Conservation (phyloP, 768 basidiomycete genomes). For the Termitomyces sp. region DNA sequence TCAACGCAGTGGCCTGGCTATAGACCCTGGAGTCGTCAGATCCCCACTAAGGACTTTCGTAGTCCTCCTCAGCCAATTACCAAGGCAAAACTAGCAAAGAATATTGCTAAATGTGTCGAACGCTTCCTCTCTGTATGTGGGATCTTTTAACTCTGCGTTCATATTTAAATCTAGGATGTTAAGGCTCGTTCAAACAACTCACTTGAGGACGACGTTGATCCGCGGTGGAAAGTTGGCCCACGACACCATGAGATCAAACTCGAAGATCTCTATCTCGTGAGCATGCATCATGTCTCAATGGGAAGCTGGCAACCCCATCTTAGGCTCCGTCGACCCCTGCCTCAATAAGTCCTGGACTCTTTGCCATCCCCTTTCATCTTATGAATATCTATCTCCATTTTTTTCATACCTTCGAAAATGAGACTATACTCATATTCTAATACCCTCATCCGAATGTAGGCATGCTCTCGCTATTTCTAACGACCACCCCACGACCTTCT, state of each 20-base stretch:
- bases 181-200: slow-evolving; percentile 46
- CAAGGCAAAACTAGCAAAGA: slow-evolving; percentile 71
- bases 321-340: slow-evolving; percentile 44
- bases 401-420: neutral
- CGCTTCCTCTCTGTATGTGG: slow-evolving; percentile 59
- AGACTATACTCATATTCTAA: neutral
- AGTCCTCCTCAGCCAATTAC: slow-evolving; percentile 79
- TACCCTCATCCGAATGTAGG: neutral
- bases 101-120: slow-evolving; percentile 71
- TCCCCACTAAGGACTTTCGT: slow-evolving; percentile 78
- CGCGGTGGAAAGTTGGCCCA: slow-evolving; percentile 59
- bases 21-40: slow-evolving; percentile 73
- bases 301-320: slow-evolving; percentile 83
- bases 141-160: slow-evolving; percentile 2
- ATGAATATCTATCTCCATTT: neutral
- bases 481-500: neutral
- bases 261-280: slow-evolving; percentile 70
- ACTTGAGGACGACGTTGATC: slow-evolving; percentile 66
- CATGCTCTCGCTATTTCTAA: neutral
- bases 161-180: slow-evolving; percentile 7
- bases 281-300: slow-evolving; percentile 79
- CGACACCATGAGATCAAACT: slow-evolving; percentile 50
- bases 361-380: neutral
- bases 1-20: slow-evolving; percentile 73
- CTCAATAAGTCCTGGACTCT: neutral